These are phyloP conservation scores for Sclerotinia trifoliorum DNA, from an alignment of 2,329 filamentous ascomycete species.

Conservation along the genomic window DNA sequence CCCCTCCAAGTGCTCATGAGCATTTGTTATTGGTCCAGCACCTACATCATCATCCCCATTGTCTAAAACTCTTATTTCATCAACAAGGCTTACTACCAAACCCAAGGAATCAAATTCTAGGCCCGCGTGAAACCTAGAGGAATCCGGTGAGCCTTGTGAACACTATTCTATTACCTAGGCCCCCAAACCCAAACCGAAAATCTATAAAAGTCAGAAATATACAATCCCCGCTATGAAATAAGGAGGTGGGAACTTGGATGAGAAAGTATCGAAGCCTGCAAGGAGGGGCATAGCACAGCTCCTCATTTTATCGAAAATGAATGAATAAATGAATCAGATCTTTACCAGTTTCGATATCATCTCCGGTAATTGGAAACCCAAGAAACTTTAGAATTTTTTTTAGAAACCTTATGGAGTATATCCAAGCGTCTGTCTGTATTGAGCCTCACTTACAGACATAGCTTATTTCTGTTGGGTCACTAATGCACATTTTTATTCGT, in stretches of 20 bases:
- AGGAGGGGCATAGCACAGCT: neutral
- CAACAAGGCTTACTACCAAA: neutral
- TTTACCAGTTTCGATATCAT: neutral
- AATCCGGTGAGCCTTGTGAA: neutral
- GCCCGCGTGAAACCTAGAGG: constrained; percentile 8
- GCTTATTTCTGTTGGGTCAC: no score
- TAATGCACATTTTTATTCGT: no score
- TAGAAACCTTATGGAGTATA: neutral
- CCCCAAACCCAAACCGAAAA: neutral
- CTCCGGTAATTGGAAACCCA: neutral
- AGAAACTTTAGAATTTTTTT: neutral
- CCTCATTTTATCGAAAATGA: neutral
- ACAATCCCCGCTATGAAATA: neutral
- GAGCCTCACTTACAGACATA: no score
- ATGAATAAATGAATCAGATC: neutral
- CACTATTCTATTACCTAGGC: neutral
- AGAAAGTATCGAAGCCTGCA: constrained; percentile 6
- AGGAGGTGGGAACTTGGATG: neutral
- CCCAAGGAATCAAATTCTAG: constrained; percentile 14
- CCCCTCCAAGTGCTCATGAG: constrained; percentile 1
- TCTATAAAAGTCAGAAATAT: neutral
- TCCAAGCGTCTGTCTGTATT: no score
- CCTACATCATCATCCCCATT: neutral
- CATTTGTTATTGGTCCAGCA: neutral
- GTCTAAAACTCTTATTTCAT: constrained; percentile 2